These are phyloP conservation scores for Saturnispora quitensis DNA, from an alignment of 805 yeast species.

Conservation along the genomic window DNA sequence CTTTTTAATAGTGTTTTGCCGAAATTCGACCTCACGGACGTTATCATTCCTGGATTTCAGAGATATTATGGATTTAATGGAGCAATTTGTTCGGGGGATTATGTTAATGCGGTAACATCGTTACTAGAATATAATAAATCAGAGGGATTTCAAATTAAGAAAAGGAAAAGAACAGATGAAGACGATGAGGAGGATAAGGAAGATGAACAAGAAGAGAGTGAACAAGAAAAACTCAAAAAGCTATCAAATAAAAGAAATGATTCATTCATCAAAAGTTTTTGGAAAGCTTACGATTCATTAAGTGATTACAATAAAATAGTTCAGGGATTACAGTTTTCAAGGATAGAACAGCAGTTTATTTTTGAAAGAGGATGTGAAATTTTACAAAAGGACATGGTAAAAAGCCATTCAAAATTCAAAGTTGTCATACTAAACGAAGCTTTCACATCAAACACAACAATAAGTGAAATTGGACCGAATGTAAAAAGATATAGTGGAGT, in stretches of 20 bases:
- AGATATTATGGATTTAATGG: slow-evolving; percentile 85
- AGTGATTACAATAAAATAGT: slow-evolving; percentile 41
- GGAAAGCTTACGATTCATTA: slow-evolving; percentile 52
- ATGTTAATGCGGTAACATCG: slow-evolving; percentile 82
- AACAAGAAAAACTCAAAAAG: slow-evolving; percentile 23
- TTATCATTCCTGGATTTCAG: slow-evolving; percentile 78
- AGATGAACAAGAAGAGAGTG: slow-evolving; percentile 21
- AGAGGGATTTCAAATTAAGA: slow-evolving; percentile 20
- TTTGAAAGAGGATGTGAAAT: slow-evolving; percentile 87
- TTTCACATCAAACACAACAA: slow-evolving; percentile 18
- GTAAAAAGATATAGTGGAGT: slow-evolving; percentile 11
- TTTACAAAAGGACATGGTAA: slow-evolving; percentile 71
- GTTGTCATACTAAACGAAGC: slow-evolving; percentile 82
- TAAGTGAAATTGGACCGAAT: slow-evolving; percentile 11
- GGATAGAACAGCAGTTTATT: slow-evolving; percentile 68
- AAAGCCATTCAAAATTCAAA: slow-evolving; percentile 70
- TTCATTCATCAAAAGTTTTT: slow-evolving; percentile 34
- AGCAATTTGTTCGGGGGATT: slow-evolving; percentile 82
- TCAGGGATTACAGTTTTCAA: slow-evolving; percentile 80
- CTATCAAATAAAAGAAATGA: slow-evolving; percentile 24
- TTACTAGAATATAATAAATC: slow-evolving; percentile 54
- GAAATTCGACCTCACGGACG: slow-evolving; percentile 71
- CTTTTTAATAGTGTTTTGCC: slow-evolving; percentile 65
- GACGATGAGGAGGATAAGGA: slow-evolving; percentile 16
- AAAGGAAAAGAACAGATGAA: slow-evolving; percentile 7